Conservation (phyloP, 1,284 basidiomycete genomes). For the Microbotryum intermedium region DNA sequence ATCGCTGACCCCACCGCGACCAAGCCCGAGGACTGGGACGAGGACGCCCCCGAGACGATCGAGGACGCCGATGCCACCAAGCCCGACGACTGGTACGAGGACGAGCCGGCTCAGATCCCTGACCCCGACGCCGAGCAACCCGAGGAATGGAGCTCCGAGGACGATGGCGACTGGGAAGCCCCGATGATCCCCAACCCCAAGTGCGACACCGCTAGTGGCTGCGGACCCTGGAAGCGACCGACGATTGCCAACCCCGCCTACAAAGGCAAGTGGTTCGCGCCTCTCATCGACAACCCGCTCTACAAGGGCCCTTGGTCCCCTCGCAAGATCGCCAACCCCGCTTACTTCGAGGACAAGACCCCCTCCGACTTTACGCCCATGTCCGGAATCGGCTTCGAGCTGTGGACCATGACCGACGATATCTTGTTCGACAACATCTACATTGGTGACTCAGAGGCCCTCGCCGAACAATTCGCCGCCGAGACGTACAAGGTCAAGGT, state of each 20-base stretch:
- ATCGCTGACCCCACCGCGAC: constrained; percentile 35
- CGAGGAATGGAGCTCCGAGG: constrained; percentile 99
- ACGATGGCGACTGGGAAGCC: constrained; percentile 96
- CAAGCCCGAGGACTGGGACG: constrained; percentile 90
- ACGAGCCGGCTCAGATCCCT: constrained; percentile 71
- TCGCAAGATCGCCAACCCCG: constrained; percentile 82
- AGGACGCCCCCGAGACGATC: constrained; percentile 84
- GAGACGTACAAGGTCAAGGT: constrained; percentile 83
- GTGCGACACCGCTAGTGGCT: constrained; percentile 81
- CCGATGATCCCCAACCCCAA: constrained; percentile 57
- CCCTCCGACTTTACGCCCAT: constrained; percentile 65
- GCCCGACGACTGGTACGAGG: constrained; percentile 91
- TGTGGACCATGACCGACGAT: constrained; percentile 98
- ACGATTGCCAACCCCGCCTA: constrained; percentile 73
- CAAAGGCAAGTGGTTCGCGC: constrained; percentile 85
- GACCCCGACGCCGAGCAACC: constrained; percentile 84
- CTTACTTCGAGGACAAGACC: constrained; percentile 76
- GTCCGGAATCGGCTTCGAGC: constrained; percentile 90
- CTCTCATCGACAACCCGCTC: constrained; percentile 88
- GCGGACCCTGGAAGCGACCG: constrained; percentile 83
- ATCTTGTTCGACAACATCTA: constrained; percentile 71
- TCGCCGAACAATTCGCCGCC: constrained; percentile 68
- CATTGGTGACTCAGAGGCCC: constrained; percentile 73
- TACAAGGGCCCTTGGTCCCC: constrained; percentile 97
- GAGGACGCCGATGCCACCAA: constrained; percentile 75